Base-by-base conservation (phyloP, 139 green algal species). In the Picochlorum costavermella region DNA sequence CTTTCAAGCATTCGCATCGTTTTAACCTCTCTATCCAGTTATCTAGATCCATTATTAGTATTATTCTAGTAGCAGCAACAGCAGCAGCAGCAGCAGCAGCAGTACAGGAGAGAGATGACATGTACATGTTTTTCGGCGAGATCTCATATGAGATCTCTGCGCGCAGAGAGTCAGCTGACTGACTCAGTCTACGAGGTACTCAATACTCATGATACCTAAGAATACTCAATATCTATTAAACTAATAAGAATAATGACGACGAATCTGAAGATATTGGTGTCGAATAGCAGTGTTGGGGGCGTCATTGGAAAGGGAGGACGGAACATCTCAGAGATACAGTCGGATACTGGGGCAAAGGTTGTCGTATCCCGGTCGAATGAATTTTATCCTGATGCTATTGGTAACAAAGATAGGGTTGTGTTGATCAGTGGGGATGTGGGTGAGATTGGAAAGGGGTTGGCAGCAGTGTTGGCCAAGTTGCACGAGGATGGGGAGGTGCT, bases 11-110 rank as follows among this genome's bases (percentile, higher is more conserved):
- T 76, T 98, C 89, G 71, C 94, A 99, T 13, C 75, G 69, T 68
- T 89, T 90, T 11, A 99, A 81, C 75, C 89, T 80, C 37, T 96
- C 93, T 56, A 98, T 98, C 89, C 89, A 95, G 3, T 72, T 65
- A 77, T 96, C 86, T 55, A 96, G 57, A 48, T 96, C 86, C 60
- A 66, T 66, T 25, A 20, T 53, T 66, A 40, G 9, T 9, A 62
- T 9, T 25, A 23, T 23, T 23, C 20, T 23, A 23, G 20, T 23
- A 23, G 20, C 20, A 23, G 20, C 20, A 23, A 23, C 20, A 23
- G 20, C 20, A 23, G 20, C 20, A 23, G 20, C 20, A 23, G 20
- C 20, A 23, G 20, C 20, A 23, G 20, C 20, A 23, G 20, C 20
- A 23, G 20, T 23, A 23, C 20, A 23, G 20, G 20, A 23, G 20